These are phyloP conservation scores for Arachis hypogaea DNA, from an alignment of 306 rosid genomes.

Conservation along the genomic window DNA sequence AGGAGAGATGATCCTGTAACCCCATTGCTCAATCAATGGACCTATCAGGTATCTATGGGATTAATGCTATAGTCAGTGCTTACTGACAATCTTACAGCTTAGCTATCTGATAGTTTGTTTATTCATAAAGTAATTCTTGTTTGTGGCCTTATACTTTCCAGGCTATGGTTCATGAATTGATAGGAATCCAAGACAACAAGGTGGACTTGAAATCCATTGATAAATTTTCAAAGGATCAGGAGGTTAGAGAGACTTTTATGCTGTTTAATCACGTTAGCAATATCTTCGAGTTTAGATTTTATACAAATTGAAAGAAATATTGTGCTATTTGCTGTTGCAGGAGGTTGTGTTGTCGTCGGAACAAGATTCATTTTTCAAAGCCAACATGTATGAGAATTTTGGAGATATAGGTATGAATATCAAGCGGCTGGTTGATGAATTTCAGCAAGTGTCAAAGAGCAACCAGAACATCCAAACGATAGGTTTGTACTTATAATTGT, in stretches of 20 bases:
- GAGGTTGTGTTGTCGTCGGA: slow-evolving; percentile 96
- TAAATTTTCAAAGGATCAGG: slow-evolving; percentile 81
- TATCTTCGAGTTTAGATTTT: slow-evolving; percentile 25
- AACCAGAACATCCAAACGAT: slow-evolving; percentile 93
- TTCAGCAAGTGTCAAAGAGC: slow-evolving; percentile 84
- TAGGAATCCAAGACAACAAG: slow-evolving; percentile 94
- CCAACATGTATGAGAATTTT: slow-evolving; percentile 92
- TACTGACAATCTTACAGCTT: slow-evolving; percentile 30
- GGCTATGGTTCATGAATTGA: slow-evolving; percentile 98
- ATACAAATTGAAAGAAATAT: slow-evolving; percentile 30
- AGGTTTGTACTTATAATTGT: slow-evolving; percentile 62
- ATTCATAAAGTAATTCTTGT: slow-evolving; percentile 21
- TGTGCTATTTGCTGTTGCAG: slow-evolving; percentile 49
- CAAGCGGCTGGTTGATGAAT: slow-evolving; percentile 90
- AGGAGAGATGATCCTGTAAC: slow-evolving; percentile 98
- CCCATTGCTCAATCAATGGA: slow-evolving; percentile 91
- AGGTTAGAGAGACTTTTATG: slow-evolving; percentile 62
- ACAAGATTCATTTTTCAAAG: slow-evolving; percentile 87
- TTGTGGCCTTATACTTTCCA: slow-evolving; percentile 42
- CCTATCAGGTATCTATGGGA: slow-evolving; percentile 75
- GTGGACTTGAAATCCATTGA: slow-evolving; percentile 81
- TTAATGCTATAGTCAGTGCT: slow-evolving; percentile 19
- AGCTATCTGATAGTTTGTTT: slow-evolving; percentile 19
- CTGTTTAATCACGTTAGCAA: slow-evolving; percentile 13
- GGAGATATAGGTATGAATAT: slow-evolving; percentile 99